A percentile compares a stretch with the other conserved stretches of the same genome.
These are phyloP conservation scores for Beauveria pseudobassiana DNA, from an alignment of 2,329 filamentous ascomycete genomes.

Conservation along the genomic window DNA sequence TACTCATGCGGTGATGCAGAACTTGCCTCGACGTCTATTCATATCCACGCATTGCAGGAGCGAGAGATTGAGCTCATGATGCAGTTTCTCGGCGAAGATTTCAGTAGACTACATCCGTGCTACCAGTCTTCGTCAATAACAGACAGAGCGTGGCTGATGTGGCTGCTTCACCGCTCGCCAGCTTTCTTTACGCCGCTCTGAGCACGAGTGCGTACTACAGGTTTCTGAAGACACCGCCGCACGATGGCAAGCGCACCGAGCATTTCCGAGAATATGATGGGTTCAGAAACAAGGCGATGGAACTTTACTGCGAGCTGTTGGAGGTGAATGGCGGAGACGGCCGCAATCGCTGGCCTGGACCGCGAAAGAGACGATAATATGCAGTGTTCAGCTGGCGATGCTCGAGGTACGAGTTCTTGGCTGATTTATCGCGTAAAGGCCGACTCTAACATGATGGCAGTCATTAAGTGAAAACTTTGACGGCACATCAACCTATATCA, in stretches of 20 bases:
- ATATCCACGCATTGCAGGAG: not conserved
- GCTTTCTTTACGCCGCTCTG: not conserved
- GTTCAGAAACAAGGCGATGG: not conserved
- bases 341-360: not conserved
- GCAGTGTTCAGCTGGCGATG: not conserved
- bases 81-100: not conserved
- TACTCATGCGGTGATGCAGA: not conserved
- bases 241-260: not conserved
- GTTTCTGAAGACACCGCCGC: not conserved
- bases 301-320: not conserved
- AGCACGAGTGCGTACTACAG: constrained; percentile 1
- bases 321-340: not conserved
- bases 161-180: not conserved
- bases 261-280: not conserved
- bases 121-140: not conserved
- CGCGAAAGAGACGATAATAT: not conserved
- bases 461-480: not conserved
- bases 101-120: not conserved
- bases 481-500: not conserved
- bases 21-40: not conserved
- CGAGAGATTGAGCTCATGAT: not conserved
- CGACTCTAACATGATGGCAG: not conserved
- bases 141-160: not conserved
- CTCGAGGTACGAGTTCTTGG: not conserved
- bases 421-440: not conserved